A percentile compares a stretch with the other conserved stretches of the same genome.
These are phyloP conservation scores for Acer saccharum DNA, from an alignment of 345 rosid genomes.

Conservation along the genomic window DNA sequence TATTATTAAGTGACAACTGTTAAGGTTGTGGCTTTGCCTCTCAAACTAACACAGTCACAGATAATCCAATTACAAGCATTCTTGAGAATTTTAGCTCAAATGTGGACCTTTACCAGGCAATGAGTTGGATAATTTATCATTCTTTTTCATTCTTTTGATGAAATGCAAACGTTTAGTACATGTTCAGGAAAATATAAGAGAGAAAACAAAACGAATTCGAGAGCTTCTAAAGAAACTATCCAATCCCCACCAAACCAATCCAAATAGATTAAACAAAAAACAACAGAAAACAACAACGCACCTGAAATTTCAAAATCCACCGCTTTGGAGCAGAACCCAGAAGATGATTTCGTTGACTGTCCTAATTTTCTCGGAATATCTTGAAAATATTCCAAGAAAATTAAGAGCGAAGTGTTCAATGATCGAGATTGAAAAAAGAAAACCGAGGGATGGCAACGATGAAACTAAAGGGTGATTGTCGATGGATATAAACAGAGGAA, in stretches of 20 bases:
- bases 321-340: background rate
- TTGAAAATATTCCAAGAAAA: background rate
- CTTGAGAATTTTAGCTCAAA: background rate
- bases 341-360: background rate
- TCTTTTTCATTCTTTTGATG: too few relatives aligned
- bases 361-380: background rate
- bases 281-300: background rate
- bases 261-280: too few relatives aligned
- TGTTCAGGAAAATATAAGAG: too few relatives aligned
- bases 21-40: background rate
- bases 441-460: background rate
- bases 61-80: background rate
- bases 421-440: background rate
- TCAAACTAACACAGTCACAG: background rate
- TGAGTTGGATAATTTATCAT: too few relatives aligned
- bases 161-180: too few relatives aligned
- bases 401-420: background rate
- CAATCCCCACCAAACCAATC: too few relatives aligned
- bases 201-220: too few relatives aligned
- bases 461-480: too few relatives aligned
- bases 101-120: too few relatives aligned
- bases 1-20: background rate
- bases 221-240: too few relatives aligned
- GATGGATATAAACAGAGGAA: too few relatives aligned
- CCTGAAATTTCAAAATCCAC: background rate